These are phyloP conservation scores for Mucor lusitanicus DNA, from an alignment of 371 early-diverging fungal genomes.

Conservation along the genomic window DNA sequence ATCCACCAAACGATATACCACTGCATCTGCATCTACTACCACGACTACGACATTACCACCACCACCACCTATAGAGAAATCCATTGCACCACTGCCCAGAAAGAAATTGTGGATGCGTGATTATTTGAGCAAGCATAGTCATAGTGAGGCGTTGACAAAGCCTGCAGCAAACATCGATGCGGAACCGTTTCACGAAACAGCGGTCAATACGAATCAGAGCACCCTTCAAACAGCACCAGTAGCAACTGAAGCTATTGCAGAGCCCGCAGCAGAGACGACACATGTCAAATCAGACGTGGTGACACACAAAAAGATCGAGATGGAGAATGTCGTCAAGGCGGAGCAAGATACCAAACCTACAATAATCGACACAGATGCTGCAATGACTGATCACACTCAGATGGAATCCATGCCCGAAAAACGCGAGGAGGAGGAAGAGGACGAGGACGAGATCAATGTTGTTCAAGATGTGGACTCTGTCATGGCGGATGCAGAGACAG, in stretches of 20 bases:
- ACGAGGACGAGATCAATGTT: not conserved
- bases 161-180: not conserved
- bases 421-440: not conserved
- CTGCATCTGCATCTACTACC: not conserved
- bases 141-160: not conserved
- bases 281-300: too few relatives aligned
- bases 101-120: constrained; percentile 30
- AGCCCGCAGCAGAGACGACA: too few relatives aligned
- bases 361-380: not conserved
- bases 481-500: not conserved
- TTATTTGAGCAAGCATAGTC: constrained; percentile 12
- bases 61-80: not conserved
- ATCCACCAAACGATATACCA: not conserved
- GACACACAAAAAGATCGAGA: not conserved
- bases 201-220: not conserved
- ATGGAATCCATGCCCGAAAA: too few relatives aligned
- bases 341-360: not conserved
- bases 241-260: not conserved
- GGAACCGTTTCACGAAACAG: not conserved
- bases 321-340: not conserved
- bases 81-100: constrained; percentile 11
- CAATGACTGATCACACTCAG: not conserved
- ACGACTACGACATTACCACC: not conserved
- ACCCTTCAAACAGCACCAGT: not conserved
- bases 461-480: not conserved